phyloP scores from a whole-genome alignment of 768 basidiomycete genomes.

The Inosperma sp. region DNA sequence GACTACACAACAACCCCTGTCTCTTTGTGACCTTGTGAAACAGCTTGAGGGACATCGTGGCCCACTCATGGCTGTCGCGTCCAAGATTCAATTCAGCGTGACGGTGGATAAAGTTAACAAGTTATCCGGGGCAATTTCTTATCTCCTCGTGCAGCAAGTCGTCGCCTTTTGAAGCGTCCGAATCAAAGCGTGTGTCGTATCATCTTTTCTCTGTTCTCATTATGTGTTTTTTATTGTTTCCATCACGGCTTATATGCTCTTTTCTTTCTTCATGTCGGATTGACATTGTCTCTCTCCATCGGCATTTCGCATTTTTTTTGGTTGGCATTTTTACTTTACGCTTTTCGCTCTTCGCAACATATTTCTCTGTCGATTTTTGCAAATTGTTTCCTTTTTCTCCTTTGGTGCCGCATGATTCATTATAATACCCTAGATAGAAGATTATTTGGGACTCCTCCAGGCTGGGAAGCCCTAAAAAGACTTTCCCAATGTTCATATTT shows the following conservation, averaged over 20 bases:
- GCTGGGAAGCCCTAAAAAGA: no score
- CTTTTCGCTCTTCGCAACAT: no score
- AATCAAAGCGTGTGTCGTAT: no score
- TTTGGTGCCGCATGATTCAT: no score
- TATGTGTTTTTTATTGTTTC: conserved; percentile 8
- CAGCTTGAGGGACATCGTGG: conserved; percentile 28
- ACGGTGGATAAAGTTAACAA: conserved; percentile 37
- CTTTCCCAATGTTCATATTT: conserved; percentile 7
- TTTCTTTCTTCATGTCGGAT: background rate
- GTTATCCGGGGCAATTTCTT: conserved; percentile 37
- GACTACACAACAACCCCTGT: background rate
- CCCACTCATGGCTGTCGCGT: conserved; percentile 28
- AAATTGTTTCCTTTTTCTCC: no score
- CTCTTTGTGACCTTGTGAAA: conserved; percentile 22
- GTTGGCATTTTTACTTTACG: background rate
- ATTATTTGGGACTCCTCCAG: no score
- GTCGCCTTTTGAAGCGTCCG: no score
- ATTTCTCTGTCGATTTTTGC: no score
- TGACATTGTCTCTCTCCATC: no score
- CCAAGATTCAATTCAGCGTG: conserved; percentile 29
- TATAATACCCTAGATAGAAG: no score
- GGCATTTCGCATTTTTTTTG: background rate
- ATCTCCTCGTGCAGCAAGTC: conserved; percentile 33
- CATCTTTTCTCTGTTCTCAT: no score
- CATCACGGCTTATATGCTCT: background rate